Conservation (phyloP, 495 filamentous ascomycete species). For the Hyaloscypha finlandica region DNA sequence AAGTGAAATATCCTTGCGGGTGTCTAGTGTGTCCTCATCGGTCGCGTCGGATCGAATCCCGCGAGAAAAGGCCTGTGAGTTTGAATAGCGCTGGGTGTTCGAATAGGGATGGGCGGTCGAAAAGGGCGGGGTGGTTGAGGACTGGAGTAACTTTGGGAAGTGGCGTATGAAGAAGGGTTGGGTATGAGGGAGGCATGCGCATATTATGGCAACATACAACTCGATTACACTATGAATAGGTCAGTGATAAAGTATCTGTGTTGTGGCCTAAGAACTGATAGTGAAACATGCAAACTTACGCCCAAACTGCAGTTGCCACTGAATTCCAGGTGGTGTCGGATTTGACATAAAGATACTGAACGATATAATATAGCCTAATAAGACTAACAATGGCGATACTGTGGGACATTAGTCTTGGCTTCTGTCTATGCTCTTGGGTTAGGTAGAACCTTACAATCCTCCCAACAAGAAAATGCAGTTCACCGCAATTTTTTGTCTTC, state of each 20-base stretch:
- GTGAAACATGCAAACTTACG: not conserved
- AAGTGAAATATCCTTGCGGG: not conserved
- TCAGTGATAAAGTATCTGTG: not conserved
- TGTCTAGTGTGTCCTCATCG: not conserved
- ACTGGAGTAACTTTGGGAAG: not conserved
- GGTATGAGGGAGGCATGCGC: not conserved
- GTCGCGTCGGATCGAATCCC: not conserved
- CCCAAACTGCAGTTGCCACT: not conserved
- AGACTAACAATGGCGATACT: not conserved
- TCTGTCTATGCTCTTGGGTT: not conserved
- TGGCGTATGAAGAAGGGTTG: not conserved
- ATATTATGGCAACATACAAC: slow-evolving; percentile 2
- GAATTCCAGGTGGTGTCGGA: not conserved
- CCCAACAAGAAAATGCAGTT: not conserved
- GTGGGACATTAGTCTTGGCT: not conserved
- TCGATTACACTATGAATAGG: not conserved
- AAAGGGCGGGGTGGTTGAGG: not conserved
- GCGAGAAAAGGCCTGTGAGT: not conserved
- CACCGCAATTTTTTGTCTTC: not conserved
- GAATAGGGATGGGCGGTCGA: no score
- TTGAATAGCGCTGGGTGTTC: no score
- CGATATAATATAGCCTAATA: not conserved
- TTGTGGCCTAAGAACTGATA: not conserved
- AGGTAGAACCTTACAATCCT: not conserved
- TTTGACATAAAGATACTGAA: no score